A percentile compares a stretch with the other conserved stretches of the same genome.
Evolutionary conservation across 176 grass and related monocot genomes (phyloP).

Genomic region (Carex littledalei): DNA sequence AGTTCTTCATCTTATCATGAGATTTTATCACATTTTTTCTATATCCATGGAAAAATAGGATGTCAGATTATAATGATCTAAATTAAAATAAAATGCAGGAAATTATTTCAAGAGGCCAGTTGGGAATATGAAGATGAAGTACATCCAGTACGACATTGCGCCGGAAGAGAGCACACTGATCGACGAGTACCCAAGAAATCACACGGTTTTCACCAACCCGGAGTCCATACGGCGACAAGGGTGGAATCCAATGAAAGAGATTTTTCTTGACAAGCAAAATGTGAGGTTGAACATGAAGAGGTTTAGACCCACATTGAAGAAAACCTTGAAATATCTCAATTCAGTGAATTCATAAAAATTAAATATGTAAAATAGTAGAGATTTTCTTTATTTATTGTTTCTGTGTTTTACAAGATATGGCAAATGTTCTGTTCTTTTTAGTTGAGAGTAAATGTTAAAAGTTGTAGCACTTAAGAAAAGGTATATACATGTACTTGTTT

Average conservation of each 20-base stretch:
- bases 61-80: neutral
- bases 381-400: neutral
- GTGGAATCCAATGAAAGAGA: conserved; percentile 36
- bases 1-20: neutral
- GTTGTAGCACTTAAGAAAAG: neutral
- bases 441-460: conserved; percentile 17
- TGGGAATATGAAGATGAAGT: conserved; percentile 51
- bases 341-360: neutral
- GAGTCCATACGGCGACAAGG: conserved; percentile 49
- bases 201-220: conserved; percentile 72
- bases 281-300: conserved; percentile 59
- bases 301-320: conserved; percentile 44
- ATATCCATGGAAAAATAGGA: neutral
- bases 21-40: neutral
- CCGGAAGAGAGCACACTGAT: conserved; percentile 73
- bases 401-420: neutral
- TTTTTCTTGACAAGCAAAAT: conserved; percentile 77
- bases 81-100: neutral
- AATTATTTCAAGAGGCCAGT: conserved; percentile 55
- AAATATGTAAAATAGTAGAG: neutral
- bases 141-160: conserved; percentile 73
- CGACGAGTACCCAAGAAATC: conserved; percentile 58
- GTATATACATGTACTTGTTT: conserved; percentile 19
- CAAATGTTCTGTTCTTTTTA: conserved; percentile 19
- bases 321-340: conserved; percentile 41